These are phyloP conservation scores for Periconia sp. DNA, from an alignment of 2,329 filamentous ascomycete species.

Conservation along the genomic window DNA sequence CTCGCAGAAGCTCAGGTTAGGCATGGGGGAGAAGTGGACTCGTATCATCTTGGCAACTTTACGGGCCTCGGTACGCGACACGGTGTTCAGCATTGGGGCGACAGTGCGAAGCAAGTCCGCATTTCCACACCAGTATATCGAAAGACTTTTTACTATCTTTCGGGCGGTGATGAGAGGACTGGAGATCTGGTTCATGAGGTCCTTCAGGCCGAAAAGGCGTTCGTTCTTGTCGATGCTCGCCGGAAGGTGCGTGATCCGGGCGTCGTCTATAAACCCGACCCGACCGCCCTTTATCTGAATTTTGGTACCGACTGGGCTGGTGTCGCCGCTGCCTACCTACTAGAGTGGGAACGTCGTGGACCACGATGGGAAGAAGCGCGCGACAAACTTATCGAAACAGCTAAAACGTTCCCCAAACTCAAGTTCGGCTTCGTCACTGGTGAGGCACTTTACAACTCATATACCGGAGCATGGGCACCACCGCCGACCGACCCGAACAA, in stretches of 20 bases:
- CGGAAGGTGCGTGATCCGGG: constrained; percentile 64
- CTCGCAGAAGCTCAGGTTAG: constrained; percentile 65
- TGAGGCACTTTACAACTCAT: constrained; percentile 58
- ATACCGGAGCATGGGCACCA: constrained; percentile 57
- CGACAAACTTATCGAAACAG: constrained; percentile 56
- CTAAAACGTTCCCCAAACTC: constrained; percentile 60
- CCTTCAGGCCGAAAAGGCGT: constrained; percentile 61
- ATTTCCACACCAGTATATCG: constrained; percentile 65
- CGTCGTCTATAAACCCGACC: constrained; percentile 53
- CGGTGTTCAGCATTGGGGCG: constrained; percentile 66
- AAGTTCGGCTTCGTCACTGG: constrained; percentile 67
- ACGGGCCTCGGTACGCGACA: constrained; percentile 68
- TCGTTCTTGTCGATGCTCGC: constrained; percentile 60
- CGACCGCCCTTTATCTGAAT: constrained; percentile 54
- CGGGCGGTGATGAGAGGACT: constrained; percentile 62
- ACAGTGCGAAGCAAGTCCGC: constrained; percentile 67
- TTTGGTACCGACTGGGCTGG: constrained; percentile 67
- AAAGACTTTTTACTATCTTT: constrained; percentile 63
- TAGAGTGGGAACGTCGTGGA: constrained; percentile 66
- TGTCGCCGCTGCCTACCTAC: constrained; percentile 63
- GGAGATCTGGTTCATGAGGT: constrained; percentile 61
- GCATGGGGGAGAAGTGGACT: constrained; percentile 67
- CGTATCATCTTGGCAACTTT: constrained; percentile 65
- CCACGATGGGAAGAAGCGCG: constrained; percentile 60
- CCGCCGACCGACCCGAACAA: constrained; percentile 62